Evolutionary conservation across 2,329 filamentous ascomycete species (phyloP).

Genomic region (Colletotrichum agaves): DNA sequence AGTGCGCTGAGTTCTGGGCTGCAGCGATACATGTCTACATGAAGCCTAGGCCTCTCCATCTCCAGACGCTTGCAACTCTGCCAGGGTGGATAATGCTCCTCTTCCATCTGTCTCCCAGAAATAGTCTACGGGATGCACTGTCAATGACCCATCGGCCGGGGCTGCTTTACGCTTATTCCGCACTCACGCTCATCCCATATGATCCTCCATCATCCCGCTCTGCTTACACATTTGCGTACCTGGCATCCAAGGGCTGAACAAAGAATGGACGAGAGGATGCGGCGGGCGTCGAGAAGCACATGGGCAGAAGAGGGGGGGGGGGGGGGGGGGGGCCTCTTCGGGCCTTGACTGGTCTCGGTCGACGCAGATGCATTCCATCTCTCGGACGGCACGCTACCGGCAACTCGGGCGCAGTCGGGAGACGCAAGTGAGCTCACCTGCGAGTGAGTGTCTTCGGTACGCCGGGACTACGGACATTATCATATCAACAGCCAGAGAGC

Average conservation of each 20-base stretch:
- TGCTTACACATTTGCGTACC: not conserved
- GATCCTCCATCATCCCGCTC: slow-evolving; percentile 18
- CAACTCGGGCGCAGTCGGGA: not conserved
- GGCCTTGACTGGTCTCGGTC: not conserved
- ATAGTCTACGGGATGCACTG: slow-evolving; percentile 5
- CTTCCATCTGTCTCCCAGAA: not conserved
- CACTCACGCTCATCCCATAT: not conserved
- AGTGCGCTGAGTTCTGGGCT: not conserved
- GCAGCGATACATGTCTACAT: not conserved
- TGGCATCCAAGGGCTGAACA: not conserved
- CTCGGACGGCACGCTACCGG: slow-evolving; percentile 1
- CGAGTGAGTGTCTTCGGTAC: not conserved
- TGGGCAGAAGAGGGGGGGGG: not conserved
- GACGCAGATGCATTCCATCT: not conserved
- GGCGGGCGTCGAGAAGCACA: not conserved
- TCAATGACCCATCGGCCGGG: slow-evolving; percentile 13
- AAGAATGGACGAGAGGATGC: not conserved
- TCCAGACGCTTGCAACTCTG: slow-evolving; percentile 5
- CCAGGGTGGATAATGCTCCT: not conserved
- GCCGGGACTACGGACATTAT: slow-evolving; percentile 10
- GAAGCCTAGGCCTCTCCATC: slow-evolving; percentile 4
- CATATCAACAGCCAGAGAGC: slow-evolving; percentile 9
- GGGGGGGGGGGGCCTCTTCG: no score
- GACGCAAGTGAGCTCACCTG: not conserved
- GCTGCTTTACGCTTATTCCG: slow-evolving; percentile 8